Percentiles rank a stretch among this genome's conserved stretches.
These are phyloP conservation scores for Polyporus arcularius DNA, from an alignment of 768 basidiomycete genomes.

Conservation along the genomic window DNA sequence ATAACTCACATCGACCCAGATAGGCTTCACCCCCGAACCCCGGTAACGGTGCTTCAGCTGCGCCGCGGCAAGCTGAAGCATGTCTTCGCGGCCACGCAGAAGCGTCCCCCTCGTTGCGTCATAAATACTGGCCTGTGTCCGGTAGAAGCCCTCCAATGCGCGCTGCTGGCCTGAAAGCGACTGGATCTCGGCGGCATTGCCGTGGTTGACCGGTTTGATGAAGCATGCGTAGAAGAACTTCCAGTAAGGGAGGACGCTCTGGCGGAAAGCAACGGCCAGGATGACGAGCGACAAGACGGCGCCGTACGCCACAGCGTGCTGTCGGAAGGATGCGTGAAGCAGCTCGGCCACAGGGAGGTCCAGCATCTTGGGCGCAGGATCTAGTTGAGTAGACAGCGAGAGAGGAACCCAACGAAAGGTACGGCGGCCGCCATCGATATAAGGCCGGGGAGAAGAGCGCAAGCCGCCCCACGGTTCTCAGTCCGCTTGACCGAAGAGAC, in stretches of 20 bases:
- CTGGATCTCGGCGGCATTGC: slow-evolving; percentile 7
- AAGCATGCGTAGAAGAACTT: slow-evolving; percentile 21
- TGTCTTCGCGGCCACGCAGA: slow-evolving; percentile 69
- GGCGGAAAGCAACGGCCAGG: background rate
- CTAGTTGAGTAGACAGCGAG: background rate
- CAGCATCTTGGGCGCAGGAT: background rate
- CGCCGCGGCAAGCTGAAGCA: slow-evolving; percentile 66
- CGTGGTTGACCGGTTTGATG: slow-evolving; percentile 17
- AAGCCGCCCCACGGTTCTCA: slow-evolving; percentile 2
- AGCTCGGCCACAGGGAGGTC: background rate
- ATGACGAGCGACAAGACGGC: background rate
- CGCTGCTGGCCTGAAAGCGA: slow-evolving; percentile 14
- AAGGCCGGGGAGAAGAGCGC: slow-evolving; percentile 7
- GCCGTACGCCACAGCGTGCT: slow-evolving; percentile 1
- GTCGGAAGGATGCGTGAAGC: background rate
- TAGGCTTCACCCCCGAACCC: slow-evolving; percentile 42
- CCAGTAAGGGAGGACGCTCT: slow-evolving; percentile 9
- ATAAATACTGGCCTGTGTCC: slow-evolving; percentile 71
- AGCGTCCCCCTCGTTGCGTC: slow-evolving; percentile 64
- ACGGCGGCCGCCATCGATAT: slow-evolving; percentile 6
- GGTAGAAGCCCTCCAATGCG: slow-evolving; percentile 51
- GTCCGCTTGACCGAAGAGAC: slow-evolving; percentile 12
- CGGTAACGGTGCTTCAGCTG: slow-evolving; percentile 53
- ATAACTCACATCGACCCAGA: slow-evolving; percentile 75
- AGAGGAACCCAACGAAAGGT: background rate